Percentiles rank a stretch among this genome's conserved stretches.
phyloP scores from a whole-genome alignment of 306 rosid species.

The Acacia crassicarpa region DNA sequence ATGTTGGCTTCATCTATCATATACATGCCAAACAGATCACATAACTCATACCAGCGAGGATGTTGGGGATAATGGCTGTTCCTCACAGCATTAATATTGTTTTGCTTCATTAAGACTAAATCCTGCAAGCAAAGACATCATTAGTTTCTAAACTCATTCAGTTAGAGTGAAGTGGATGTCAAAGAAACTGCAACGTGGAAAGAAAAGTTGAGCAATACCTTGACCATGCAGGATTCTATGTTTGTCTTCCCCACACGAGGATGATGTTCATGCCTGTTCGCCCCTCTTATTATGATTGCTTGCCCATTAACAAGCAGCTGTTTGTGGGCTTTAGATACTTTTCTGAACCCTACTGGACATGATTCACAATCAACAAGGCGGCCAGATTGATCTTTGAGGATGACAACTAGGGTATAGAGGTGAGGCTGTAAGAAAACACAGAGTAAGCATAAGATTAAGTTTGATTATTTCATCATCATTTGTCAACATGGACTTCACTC shows the following conservation, averaged over 20 bases:
- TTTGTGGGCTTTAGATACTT: slow-evolving; percentile 78
- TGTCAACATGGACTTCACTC: slow-evolving; percentile 8
- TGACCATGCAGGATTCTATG: slow-evolving; percentile 92
- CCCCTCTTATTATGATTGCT: slow-evolving; percentile 82
- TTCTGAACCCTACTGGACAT: slow-evolving; percentile 72
- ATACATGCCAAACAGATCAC: slow-evolving; percentile 93
- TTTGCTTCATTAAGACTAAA: slow-evolving; percentile 87
- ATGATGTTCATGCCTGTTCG: slow-evolving; percentile 97
- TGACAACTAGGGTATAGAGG: slow-evolving; percentile 76
- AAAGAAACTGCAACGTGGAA: not conserved
- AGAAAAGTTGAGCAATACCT: slow-evolving; percentile 48
- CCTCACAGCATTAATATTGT: slow-evolving; percentile 91
- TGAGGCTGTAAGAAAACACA: slow-evolving; percentile 62
- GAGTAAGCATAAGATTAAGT: slow-evolving; percentile 4
- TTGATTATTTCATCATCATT: not conserved
- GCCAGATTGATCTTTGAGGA: slow-evolving; percentile 75
- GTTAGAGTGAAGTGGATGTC: not conserved
- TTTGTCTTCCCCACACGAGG: slow-evolving; percentile 93
- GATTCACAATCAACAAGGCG: slow-evolving; percentile 81
- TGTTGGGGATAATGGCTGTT: slow-evolving; percentile 99
- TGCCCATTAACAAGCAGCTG: slow-evolving; percentile 90
- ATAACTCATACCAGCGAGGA: slow-evolving; percentile 94
- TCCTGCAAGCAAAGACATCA: slow-evolving; percentile 53
- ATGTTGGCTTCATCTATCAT: slow-evolving; percentile 99
- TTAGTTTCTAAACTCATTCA: slow-evolving; percentile 13